phyloP scores from a whole-genome alignment of 768 basidiomycete species.

The Xerocomus spinulosus region DNA sequence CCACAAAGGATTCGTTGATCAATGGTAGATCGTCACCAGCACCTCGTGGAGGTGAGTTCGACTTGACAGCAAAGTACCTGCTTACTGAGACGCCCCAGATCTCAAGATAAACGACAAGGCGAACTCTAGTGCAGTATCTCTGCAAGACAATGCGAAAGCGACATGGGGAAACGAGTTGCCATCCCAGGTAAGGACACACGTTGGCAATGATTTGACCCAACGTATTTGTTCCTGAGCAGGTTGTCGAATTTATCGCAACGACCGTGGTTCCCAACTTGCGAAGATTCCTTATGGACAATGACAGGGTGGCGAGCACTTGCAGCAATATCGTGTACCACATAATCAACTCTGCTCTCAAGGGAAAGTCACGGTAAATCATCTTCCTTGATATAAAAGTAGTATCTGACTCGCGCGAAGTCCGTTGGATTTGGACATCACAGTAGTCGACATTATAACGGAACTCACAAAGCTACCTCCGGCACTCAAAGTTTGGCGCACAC shows the following conservation, averaged over 20 bases:
- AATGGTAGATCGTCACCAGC: slow-evolving; percentile 74
- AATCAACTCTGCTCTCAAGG: slow-evolving; percentile 74
- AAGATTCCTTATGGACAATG: slow-evolving; percentile 76
- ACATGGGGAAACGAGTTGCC: slow-evolving; percentile 28
- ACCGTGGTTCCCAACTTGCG: slow-evolving; percentile 71
- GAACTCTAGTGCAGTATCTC: slow-evolving; percentile 40
- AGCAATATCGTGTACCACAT: slow-evolving; percentile 83
- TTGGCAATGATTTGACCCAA: slow-evolving; percentile 13
- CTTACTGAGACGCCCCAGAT: slow-evolving; percentile 30
- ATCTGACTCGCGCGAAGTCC: slow-evolving; percentile 44
- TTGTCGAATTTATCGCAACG: slow-evolving; percentile 66
- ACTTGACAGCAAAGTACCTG: neutral
- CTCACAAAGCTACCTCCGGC: slow-evolving; percentile 75
- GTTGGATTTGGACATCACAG: slow-evolving; percentile 66
- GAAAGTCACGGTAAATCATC: slow-evolving; percentile 57
- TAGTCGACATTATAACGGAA: slow-evolving; percentile 68
- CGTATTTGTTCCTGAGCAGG: slow-evolving; percentile 38
- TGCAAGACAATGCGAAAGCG: slow-evolving; percentile 30
- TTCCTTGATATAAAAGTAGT: neutral
- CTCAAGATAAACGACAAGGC: slow-evolving; percentile 59
- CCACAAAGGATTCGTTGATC: slow-evolving; percentile 55
- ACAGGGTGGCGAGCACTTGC: slow-evolving; percentile 75
- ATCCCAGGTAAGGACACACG: slow-evolving; percentile 20
- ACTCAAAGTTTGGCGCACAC: slow-evolving; percentile 79
- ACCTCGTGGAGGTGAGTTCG: slow-evolving; percentile 45